Conservation (phyloP, 2,329 filamentous ascomycete genomes). For the Clonostachys solani region DNA sequence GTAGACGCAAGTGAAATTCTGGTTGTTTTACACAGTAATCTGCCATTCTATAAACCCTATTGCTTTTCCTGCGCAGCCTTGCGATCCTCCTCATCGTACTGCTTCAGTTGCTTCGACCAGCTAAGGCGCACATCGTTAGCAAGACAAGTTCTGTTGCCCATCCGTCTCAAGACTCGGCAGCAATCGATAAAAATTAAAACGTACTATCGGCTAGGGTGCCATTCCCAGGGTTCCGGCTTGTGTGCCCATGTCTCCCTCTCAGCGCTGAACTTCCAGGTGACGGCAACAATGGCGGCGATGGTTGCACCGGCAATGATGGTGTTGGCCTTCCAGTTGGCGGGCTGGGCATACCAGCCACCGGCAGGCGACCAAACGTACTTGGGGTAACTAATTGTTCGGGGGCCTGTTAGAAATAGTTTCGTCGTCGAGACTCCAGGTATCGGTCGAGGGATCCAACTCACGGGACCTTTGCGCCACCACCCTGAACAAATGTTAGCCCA, state of each 20-base stretch:
- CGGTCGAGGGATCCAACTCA: constrained; percentile 28
- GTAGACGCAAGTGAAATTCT: constrained; percentile 3
- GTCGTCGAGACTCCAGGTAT: constrained; percentile 9
- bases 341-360: constrained; percentile 96
- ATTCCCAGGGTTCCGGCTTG: constrained; percentile 73
- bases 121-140: constrained; percentile 19
- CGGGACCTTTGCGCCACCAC: constrained; percentile 68
- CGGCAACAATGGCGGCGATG: constrained; percentile 62
- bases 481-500: constrained; percentile 35
- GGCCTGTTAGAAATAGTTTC: neutral
- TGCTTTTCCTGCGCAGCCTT: constrained; percentile 22
- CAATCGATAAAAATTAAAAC: constrained; percentile 22
- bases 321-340: constrained; percentile 91
- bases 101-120: constrained; percentile 40
- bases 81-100: constrained; percentile 38
- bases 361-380: constrained; percentile 99
- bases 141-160: constrained; percentile 1
- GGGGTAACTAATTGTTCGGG: constrained; percentile 64
- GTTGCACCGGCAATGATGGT: constrained; percentile 71
- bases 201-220: constrained; percentile 82
- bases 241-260: constrained; percentile 67
- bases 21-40: constrained; percentile 10
- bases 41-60: constrained; percentile 7
- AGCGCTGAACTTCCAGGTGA: constrained; percentile 70
- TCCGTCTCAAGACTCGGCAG: neutral